These are phyloP conservation scores for Parachaetomium inaequale DNA, from an alignment of 495 filamentous ascomycete species.

Conservation along the genomic window DNA sequence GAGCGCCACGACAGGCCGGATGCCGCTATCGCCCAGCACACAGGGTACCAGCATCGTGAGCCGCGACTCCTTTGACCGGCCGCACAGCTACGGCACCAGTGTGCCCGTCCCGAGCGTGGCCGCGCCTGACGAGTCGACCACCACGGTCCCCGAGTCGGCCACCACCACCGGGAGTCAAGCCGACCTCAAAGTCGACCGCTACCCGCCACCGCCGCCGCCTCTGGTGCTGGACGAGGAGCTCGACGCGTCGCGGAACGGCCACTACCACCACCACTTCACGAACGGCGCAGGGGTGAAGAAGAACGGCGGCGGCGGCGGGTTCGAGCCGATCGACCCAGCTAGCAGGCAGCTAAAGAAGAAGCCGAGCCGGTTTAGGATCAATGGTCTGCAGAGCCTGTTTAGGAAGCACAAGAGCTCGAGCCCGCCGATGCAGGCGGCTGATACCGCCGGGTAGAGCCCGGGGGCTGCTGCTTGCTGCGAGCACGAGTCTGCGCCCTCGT, in stretches of 20 bases:
- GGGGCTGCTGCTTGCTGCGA: background rate
- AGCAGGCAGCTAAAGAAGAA: constrained; percentile 44
- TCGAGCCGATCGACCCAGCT: constrained; percentile 27
- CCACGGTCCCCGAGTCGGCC: constrained; percentile 26
- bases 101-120: constrained; percentile 39
- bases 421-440: constrained; percentile 34
- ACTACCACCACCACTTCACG: background rate
- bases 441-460: constrained; percentile 24
- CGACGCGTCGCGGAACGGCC: constrained; percentile 14
- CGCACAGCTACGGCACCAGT: constrained; percentile 25
- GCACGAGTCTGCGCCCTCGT: background rate
- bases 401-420: constrained; percentile 43
- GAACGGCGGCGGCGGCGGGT: constrained; percentile 28
- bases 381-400: constrained; percentile 40
- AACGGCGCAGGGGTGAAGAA: constrained; percentile 18
- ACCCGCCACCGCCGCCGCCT: background rate
- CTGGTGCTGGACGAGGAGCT: constrained; percentile 19
- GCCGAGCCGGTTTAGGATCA: constrained; percentile 47
- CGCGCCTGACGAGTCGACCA: constrained; percentile 34
- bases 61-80: constrained; percentile 45
- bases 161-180: constrained; percentile 21
- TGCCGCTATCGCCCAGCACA: constrained; percentile 56
- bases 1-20: constrained; percentile 53
- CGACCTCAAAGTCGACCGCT: constrained; percentile 16
- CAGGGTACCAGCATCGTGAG: constrained; percentile 57